A percentile compares a stretch with the other conserved stretches of the same genome.
Conservation (phyloP, 2,329 filamentous ascomycete species). For the Tympanopsis confertula region DNA sequence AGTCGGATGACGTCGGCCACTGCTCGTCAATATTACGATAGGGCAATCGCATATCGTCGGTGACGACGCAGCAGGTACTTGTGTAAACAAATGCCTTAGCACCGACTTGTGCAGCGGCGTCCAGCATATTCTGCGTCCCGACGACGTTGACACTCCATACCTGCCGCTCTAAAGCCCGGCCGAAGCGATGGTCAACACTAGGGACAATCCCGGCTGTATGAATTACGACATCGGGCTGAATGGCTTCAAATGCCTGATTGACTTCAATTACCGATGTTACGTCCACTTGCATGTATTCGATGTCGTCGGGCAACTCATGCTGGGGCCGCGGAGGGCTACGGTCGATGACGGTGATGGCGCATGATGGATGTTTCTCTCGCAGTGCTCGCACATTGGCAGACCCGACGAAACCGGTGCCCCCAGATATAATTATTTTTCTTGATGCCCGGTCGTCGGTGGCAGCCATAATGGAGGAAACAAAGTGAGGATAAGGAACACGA, state of each 20-base stretch:
- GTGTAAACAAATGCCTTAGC: slow-evolving; percentile 41
- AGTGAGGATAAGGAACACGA: no score
- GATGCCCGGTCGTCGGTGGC: slow-evolving; percentile 25
- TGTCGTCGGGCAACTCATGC: slow-evolving; percentile 12
- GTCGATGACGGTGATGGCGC: slow-evolving; percentile 22
- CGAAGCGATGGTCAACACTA: slow-evolving; percentile 19
- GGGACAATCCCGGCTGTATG: slow-evolving; percentile 39
- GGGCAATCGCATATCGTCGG: slow-evolving; percentile 29
- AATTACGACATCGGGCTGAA: slow-evolving; percentile 33
- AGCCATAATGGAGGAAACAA: slow-evolving; percentile 22
- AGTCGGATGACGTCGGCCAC: slow-evolving; percentile 22
- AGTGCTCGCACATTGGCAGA: slow-evolving; percentile 14
- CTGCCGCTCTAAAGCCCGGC: slow-evolving; percentile 17
- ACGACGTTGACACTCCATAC: slow-evolving; percentile 39
- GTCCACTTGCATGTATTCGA: slow-evolving; percentile 17
- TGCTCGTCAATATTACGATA: slow-evolving; percentile 23
- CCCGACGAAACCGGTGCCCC: background rate
- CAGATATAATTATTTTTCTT: slow-evolving; percentile 3
- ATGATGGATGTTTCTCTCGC: slow-evolving; percentile 19
- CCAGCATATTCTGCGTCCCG: slow-evolving; percentile 39
- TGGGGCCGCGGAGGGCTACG: slow-evolving; percentile 14
- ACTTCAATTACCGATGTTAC: slow-evolving; percentile 16
- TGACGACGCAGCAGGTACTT: slow-evolving; percentile 39
- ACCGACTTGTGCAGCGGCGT: slow-evolving; percentile 26
- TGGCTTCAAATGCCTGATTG: slow-evolving; percentile 19